Conservation (phyloP, 192 early-diverging fungal species). For the Podila minutissima region DNA sequence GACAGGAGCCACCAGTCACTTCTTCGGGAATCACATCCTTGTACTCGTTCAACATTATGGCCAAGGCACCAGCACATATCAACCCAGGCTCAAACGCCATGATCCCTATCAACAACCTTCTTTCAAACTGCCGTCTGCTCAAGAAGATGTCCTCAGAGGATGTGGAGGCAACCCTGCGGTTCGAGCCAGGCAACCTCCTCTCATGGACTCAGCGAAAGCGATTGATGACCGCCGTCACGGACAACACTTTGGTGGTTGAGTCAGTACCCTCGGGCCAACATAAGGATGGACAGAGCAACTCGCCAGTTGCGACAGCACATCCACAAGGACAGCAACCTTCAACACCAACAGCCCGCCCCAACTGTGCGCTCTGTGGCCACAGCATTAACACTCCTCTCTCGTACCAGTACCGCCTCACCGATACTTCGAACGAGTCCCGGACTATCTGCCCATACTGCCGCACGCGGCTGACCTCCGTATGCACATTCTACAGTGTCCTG, state of each 20-base stretch:
- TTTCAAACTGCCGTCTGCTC: constrained; percentile 42
- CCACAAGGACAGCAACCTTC: constrained; percentile 7
- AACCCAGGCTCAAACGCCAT: constrained; percentile 21
- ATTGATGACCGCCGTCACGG: constrained; percentile 47
- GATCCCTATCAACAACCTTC: constrained; percentile 33
- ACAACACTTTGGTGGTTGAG: constrained; percentile 50
- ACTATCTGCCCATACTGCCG: constrained; percentile 48
- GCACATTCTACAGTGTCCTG: constrained; percentile 47
- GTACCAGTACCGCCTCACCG: constrained; percentile 48
- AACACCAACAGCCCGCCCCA: constrained; percentile 8
- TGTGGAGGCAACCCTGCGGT: constrained; percentile 45
- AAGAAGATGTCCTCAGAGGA: constrained; percentile 52
- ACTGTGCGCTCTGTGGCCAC: constrained; percentile 46
- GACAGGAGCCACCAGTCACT: constrained; percentile 13
- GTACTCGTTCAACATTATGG: constrained; percentile 39
- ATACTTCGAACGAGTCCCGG: constrained; percentile 31
- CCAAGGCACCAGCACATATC: constrained; percentile 11
- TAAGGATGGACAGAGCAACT: constrained; percentile 10
- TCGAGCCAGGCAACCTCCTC: constrained; percentile 43
- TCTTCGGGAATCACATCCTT: constrained; percentile 23
- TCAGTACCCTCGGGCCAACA: constrained; percentile 11
- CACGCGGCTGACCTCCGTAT: constrained; percentile 44
- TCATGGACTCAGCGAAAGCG: constrained; percentile 49
- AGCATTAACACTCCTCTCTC: constrained; percentile 29
- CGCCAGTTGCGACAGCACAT: neutral